These are phyloP conservation scores for Adenanthera pavonina DNA, from an alignment of 306 rosid genomes.

Conservation along the genomic window DNA sequence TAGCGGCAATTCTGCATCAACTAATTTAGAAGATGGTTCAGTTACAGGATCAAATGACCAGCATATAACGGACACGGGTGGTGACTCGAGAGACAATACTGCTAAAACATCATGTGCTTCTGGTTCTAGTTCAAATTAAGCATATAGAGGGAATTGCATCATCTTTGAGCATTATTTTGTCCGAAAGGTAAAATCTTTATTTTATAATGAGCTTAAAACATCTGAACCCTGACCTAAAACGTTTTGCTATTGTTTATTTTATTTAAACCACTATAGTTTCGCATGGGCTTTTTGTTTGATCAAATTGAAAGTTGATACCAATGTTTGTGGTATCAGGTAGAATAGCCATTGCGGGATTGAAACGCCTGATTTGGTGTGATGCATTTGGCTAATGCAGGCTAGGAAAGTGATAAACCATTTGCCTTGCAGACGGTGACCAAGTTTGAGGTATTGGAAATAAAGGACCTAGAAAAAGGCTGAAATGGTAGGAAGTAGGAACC, in stretches of 20 bases:
- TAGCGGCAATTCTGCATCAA: constrained; percentile 54
- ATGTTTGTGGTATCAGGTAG: constrained; percentile 52
- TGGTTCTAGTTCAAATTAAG: constrained; percentile 83
- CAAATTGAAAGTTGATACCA: constrained; percentile 1
- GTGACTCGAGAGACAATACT: constrained; percentile 50
- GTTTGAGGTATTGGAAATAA: constrained; percentile 52
- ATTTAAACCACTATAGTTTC: not conserved
- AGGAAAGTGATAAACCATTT: constrained; percentile 47
- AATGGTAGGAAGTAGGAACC: constrained; percentile 35
- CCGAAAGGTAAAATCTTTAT: constrained; percentile 48
- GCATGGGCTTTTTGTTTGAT: constrained; percentile 2
- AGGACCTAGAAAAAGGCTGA: constrained; percentile 39
- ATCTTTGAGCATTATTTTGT: constrained; percentile 46
- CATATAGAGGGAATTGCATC: constrained; percentile 41
- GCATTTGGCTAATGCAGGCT: constrained; percentile 38
- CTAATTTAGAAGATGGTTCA: constrained; percentile 55
- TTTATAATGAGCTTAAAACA: constrained; percentile 18
- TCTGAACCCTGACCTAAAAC: too few relatives aligned
- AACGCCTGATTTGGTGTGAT: constrained; percentile 47
- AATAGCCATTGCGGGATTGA: constrained; percentile 47
- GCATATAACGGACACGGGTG: constrained; percentile 52
- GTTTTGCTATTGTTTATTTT: constrained; percentile 7
- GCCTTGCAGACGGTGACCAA: constrained; percentile 42
- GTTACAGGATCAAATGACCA: constrained; percentile 51
- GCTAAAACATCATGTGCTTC: constrained; percentile 59